Base-by-base conservation (phyloP, 441 rosid genomes). In the Jatropha podagrica region DNA sequence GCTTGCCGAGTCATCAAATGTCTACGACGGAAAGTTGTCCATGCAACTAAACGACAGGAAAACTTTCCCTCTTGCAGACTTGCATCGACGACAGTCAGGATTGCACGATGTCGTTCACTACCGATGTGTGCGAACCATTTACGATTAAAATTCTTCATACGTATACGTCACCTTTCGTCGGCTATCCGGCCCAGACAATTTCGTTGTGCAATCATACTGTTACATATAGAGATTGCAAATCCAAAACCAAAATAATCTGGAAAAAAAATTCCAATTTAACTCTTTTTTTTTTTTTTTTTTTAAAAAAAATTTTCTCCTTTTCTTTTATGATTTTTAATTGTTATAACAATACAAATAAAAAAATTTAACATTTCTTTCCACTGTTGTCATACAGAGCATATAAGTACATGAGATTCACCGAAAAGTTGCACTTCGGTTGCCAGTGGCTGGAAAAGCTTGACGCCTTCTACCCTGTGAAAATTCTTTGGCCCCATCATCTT, bases 401-500 rank as follows among this genome's bases (percentile, higher is more conserved):
- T 32, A 4, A 62, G 59, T 32, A 11, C 8, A 18, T 14, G 26
- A 46, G 75, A 55, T 67, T 86, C 81, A 86, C 49, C 87, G 87
- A 76, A 91, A 95, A 42, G 92, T 93, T 27, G 85, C 85, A 76
- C 97, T 95, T 65, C 96, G 84, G 80, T 93, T 95, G 58, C 98
- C 98, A 4, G 90, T 78, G 38, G 93, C 91, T 0, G 99, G 99
- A 81, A 95, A 95, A 55, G 99, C 99, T 77, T 82, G 91, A 54
- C 95, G 87, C 38, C 96, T 79, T 77, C 83, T 87, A 20, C 94
- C 98, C 72, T 81, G 96, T 27, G 82, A 74, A 77, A 91, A 84
- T 67, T 87, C 90, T 0, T 67, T 78, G 5, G 75, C 66, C 65
- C 82, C 87, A 20, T 85, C 87, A 3, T 73, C 87, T 60, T 74